Base-by-base conservation (phyloP, 805 yeast genomes). In the Saturnispora diversa region DNA sequence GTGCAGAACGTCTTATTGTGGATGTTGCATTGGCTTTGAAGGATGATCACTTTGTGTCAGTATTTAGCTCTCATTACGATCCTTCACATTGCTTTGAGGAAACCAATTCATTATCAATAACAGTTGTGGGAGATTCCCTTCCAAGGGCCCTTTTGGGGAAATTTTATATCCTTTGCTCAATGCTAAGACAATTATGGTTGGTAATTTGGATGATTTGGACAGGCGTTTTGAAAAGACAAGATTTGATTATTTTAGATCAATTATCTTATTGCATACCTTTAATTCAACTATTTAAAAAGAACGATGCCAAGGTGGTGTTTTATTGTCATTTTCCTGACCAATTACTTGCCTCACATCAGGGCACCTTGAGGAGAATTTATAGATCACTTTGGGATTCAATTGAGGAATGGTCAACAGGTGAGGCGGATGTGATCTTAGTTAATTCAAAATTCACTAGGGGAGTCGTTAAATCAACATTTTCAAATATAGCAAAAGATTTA, bases 291-390 rank as follows among this genome's bases (percentile, higher is more conserved):
- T 74, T 59, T 56, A 67, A 63, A 46, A 47, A 40, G 41, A 59
- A 50, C 1, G 40, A 60, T 6, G 58, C 81, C 2, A 74, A 74
- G 37, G 70, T 84, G 3, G 62, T 92, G 38, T 92, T 90, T 56
- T 92, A 92, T 60, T 88, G 98, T 54, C 99, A 92, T 64, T 90
- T 90, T 59, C 98, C 99, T 0, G 99, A 92, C 59, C 81, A 82
- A 54, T 66, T 81, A 36, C 64, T 90, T 31, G 80, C 95, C 0
- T 64, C 65, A 15, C 79, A 80, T 39, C 64, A 70, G 3, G 64
- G 79, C 2, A 21, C 69, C 1, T 21, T 81, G 7, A 80, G 86
- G 51, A 64, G 62, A 44, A 37, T 83, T 0, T 92, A 92, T 60
- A 68, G 99, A 46, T 39, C 71, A 4, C 92, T 95, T 1, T 90